Percentiles rank a stretch among this genome's conserved stretches.
phyloP scores from a whole-genome alignment of 345 rosid species.

The Passiflora organensis region DNA sequence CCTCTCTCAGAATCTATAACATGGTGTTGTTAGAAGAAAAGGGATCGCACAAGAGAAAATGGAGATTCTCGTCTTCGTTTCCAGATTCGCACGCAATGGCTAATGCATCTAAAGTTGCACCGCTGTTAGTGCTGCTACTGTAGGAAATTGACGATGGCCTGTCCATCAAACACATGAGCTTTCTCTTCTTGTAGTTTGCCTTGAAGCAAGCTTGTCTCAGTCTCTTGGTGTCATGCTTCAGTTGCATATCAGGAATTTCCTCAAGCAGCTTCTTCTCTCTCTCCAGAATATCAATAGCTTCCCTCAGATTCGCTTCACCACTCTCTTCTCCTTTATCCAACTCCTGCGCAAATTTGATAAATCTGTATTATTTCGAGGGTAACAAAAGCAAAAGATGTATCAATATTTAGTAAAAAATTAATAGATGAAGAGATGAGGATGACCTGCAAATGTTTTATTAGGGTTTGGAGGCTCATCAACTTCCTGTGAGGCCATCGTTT shows the following conservation, averaged over 20 bases:
- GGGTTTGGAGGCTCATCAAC: slow-evolving; percentile 46
- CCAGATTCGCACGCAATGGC: neutral
- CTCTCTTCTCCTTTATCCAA: neutral
- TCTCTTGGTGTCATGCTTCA: neutral
- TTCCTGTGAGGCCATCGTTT: slow-evolving; percentile 70
- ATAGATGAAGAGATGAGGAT: no score
- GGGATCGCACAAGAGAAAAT: slow-evolving; percentile 2
- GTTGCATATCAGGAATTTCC: neutral
- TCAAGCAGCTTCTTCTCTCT: neutral
- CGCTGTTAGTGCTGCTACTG: neutral
- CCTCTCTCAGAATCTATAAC: no score
- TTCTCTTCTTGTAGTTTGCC: neutral
- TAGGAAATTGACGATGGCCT: neutral
- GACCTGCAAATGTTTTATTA: slow-evolving; percentile 47
- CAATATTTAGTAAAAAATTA: no score
- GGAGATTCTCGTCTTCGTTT: slow-evolving; percentile 13
- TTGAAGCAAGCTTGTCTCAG: neutral
- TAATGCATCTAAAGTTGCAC: no score
- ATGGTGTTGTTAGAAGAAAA: neutral
- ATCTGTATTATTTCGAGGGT: no score
- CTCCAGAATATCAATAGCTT: neutral
- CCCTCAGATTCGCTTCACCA: neutral
- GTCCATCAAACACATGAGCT: neutral
- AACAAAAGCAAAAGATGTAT: no score
- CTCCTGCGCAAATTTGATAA: neutral